These are phyloP conservation scores for Microsporum audouinii DNA, from an alignment of 2,329 filamentous ascomycete genomes.

Conservation along the genomic window DNA sequence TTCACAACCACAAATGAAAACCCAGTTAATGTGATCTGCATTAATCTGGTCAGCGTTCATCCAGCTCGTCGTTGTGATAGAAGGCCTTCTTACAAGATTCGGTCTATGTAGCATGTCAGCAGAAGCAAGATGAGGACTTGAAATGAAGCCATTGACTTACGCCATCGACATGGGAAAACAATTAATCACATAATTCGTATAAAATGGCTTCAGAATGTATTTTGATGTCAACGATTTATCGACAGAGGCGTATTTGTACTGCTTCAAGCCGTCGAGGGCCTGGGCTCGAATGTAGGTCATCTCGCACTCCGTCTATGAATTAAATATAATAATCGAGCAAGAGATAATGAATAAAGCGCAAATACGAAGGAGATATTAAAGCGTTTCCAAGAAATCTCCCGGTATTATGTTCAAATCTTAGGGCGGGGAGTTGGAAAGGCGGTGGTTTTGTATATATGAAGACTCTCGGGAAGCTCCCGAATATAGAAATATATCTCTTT, in stretches of 20 bases:
- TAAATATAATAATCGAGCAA: not conserved
- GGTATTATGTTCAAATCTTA: not conserved
- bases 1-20: constrained; percentile 85
- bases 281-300: constrained; percentile 97
- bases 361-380: not conserved
- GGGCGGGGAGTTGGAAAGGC: not conserved
- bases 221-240: constrained; percentile 82
- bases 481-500: not conserved
- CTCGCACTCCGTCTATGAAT: not conserved
- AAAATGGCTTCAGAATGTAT: constrained; percentile 96
- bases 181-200: constrained; percentile 86
- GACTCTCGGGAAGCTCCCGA: not conserved
- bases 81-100: constrained; percentile 39
- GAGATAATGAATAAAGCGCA: not conserved
- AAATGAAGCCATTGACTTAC: constrained; percentile 33
- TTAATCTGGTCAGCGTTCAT: not conserved
- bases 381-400: not conserved
- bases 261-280: constrained; percentile 72
- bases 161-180: constrained; percentile 95
- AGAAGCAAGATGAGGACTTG: not conserved
- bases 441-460: not conserved
- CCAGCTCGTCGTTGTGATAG: not conserved
- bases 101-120: constrained; percentile 27
- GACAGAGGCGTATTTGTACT: constrained; percentile 91
- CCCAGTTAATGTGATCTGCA: constrained; percentile 71